A percentile compares a stretch with the other conserved stretches of the same genome.
Conservation (phyloP, 352 stramenopile genomes). For the Pythium aristosporum region DNA sequence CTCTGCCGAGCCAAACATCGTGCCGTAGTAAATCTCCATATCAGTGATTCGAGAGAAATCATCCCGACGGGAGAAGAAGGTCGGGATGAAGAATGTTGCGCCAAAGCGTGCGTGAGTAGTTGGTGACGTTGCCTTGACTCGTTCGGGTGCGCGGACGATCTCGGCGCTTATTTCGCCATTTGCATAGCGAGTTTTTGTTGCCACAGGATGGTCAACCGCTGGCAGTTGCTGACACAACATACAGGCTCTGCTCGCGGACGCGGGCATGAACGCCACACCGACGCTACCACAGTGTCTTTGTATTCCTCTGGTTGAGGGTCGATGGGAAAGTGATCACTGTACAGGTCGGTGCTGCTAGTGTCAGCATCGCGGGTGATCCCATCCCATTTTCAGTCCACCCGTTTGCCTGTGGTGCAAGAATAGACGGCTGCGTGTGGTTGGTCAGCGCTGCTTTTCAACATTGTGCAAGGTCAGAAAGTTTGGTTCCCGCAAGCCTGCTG, state of each 20-base stretch:
- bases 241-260: background rate
- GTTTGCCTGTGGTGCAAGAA: no score
- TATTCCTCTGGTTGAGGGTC: no score
- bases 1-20: conserved; percentile 93
- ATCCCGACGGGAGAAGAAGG: background rate
- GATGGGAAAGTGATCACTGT: no score
- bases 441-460: no score
- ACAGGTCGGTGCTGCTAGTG: no score
- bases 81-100: background rate
- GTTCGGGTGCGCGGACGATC: background rate
- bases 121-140: background rate
- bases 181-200: background rate
- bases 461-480: no score
- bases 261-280: no score
- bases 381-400: no score
- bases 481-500: no score
- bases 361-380: no score
- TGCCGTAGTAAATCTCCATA: conserved; percentile 93
- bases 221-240: background rate
- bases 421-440: no score
- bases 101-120: background rate
- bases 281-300: no score
- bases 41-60: conserved; percentile 29
- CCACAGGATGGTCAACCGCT: background rate
- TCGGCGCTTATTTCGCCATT: background rate